These are phyloP conservation scores for Aspergillus aculeatus DNA, from an alignment of 2,329 filamentous ascomycete genomes.

Conservation along the genomic window DNA sequence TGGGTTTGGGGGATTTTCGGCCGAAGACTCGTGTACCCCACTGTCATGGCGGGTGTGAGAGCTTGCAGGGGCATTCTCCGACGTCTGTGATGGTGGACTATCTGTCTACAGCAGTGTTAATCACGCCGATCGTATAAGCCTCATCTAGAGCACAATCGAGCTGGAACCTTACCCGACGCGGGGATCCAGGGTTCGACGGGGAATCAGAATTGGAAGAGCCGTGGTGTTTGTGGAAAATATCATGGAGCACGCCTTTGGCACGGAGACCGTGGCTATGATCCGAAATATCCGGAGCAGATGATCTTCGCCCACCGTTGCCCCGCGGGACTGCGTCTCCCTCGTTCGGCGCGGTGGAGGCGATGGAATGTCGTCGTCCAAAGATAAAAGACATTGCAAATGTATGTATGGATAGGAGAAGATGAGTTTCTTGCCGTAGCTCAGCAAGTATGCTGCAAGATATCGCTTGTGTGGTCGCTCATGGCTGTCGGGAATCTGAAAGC, in stretches of 20 bases:
- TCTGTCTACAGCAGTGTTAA: not conserved
- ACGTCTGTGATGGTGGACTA: not conserved
- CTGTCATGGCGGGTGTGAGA: constrained; percentile 6
- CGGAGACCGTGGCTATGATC: constrained; percentile 3
- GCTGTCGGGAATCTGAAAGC: not conserved
- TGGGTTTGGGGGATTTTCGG: not conserved
- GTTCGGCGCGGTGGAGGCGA: constrained; percentile 18
- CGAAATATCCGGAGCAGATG: constrained; percentile 13
- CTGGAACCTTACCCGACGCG: constrained; percentile 1
- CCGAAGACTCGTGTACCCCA: not conserved
- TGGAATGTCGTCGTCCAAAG: constrained; percentile 29
- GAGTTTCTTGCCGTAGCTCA: not conserved
- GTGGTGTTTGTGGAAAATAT: constrained; percentile 25
- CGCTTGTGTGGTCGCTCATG: not conserved
- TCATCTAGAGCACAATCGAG: not conserved
- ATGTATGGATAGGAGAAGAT: not conserved
- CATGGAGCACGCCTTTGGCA: constrained; percentile 19
- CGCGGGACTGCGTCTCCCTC: constrained; percentile 9
- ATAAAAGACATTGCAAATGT: constrained; percentile 24
- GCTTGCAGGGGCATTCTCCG: not conserved
- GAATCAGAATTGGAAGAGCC: constrained; percentile 7
- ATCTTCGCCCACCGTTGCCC: constrained; percentile 7
- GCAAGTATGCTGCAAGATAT: not conserved
- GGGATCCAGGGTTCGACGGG: not conserved
- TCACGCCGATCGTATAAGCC: no score